These are phyloP conservation scores for Neolentinus lepideus DNA, from an alignment of 1,284 basidiomycete species.

Conservation along the genomic window DNA sequence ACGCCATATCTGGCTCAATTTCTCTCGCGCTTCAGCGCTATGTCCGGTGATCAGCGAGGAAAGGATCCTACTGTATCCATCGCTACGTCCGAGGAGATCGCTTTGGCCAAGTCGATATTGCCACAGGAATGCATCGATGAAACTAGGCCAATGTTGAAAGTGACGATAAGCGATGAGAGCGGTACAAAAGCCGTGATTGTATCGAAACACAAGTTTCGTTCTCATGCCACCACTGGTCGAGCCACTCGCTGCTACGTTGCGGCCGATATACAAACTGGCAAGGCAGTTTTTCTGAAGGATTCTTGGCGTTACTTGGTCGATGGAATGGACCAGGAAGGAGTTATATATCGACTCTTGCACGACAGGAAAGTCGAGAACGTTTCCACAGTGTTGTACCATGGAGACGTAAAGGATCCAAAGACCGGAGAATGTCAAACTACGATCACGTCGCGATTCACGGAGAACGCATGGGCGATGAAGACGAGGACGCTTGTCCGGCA, in stretches of 20 bases:
- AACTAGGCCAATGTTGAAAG: not conserved
- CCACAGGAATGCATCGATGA: not conserved
- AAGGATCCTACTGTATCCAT: not conserved
- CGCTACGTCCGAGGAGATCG: not conserved
- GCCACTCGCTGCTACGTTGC: not conserved
- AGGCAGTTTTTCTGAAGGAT: constrained; percentile 1
- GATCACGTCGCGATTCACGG: not conserved
- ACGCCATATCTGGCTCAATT: not conserved
- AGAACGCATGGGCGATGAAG: not conserved
- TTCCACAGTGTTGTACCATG: not conserved
- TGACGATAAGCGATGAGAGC: not conserved
- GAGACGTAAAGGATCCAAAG: not conserved
- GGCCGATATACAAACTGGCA: not conserved
- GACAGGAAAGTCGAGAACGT: not conserved
- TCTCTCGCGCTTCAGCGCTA: not conserved
- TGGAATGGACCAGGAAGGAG: not conserved
- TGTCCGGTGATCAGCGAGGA: not conserved
- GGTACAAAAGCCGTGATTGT: not conserved
- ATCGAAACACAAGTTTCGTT: not conserved
- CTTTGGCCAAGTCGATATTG: not conserved
- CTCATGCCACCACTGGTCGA: not conserved
- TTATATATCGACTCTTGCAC: not conserved
- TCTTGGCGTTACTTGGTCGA: not conserved
- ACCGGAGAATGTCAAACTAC: not conserved
- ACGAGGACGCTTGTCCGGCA: not conserved